A percentile compares a stretch with the other conserved stretches of the same genome.
phyloP scores from a whole-genome alignment of 192 early-diverging fungal genomes.

The Coemansia sp. region DNA sequence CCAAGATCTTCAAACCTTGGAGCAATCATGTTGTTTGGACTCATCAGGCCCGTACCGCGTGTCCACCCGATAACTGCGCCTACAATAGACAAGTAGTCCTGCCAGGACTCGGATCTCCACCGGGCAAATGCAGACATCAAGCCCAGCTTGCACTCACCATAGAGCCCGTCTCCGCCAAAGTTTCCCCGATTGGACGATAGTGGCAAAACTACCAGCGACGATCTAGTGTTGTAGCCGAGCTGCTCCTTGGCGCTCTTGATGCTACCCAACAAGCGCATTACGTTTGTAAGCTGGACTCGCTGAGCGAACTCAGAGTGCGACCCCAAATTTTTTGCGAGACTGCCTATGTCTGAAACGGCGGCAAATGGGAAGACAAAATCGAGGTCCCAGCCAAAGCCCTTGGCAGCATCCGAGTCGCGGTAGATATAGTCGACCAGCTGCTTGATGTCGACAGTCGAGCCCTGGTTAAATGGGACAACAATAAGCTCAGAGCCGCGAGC shows the following conservation, averaged over 20 bases:
- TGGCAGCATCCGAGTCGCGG: not conserved
- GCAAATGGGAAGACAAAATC: too few relatives aligned
- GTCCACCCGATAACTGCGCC: too few relatives aligned
- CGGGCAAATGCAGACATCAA: conserved; percentile 89
- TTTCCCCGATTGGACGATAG: conserved; percentile 96
- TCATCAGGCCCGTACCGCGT: too few relatives aligned
- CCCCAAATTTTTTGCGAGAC: too few relatives aligned
- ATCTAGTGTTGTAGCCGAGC: conserved; percentile 76
- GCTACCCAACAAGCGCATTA: conserved; percentile 49
- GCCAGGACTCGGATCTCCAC: conserved; percentile 90
- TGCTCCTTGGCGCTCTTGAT: conserved; percentile 82
- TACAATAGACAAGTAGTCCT: conserved; percentile 75
- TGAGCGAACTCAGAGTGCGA: too few relatives aligned
- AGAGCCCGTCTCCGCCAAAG: conserved; percentile 91
- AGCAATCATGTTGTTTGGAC: too few relatives aligned
- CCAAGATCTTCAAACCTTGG: too few relatives aligned
- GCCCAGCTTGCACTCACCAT: conserved; percentile 91
- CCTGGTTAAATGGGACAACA: conserved; percentile 95
- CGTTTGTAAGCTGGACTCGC: too few relatives aligned
- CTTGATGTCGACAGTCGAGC: conserved; percentile 43
- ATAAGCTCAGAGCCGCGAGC: conserved; percentile 80
- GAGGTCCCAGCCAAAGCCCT: not conserved
- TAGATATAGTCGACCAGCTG: too few relatives aligned
- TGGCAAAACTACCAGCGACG: conserved; percentile 85
- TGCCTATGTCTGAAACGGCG: too few relatives aligned